Conservation (phyloP, 1,284 basidiomycete genomes). For the Pseudomicrostroma phylloplanum region DNA sequence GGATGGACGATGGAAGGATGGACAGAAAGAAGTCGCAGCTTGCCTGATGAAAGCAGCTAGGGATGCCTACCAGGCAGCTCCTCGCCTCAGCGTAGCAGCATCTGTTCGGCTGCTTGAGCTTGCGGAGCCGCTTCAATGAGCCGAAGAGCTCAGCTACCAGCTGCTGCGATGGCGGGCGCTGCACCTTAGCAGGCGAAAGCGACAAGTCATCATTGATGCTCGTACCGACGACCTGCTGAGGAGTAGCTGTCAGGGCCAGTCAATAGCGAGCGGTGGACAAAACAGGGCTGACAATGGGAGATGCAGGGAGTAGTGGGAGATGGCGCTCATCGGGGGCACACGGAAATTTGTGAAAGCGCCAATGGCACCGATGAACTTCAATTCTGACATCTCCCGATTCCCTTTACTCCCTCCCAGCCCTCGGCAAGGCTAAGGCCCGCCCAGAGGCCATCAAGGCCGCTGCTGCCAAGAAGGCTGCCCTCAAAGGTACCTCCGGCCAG, state of each 20-base stretch:
- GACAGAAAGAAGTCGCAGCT: background rate
- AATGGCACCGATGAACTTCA: no score
- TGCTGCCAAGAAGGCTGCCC: constrained; percentile 90
- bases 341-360: background rate
- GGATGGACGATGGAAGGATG: background rate
- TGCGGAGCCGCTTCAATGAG: background rate
- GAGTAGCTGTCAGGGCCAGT: no score
- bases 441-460: constrained; percentile 64
- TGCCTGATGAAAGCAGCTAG: no score
- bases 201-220: no score
- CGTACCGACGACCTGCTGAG: background rate
- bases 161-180: background rate
- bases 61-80: no score
- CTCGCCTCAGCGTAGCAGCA: background rate
- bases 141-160: background rate
- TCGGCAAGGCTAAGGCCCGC: constrained; percentile 24
- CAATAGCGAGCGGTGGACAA: no score
- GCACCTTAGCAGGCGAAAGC: no score
- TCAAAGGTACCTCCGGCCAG: constrained; percentile 76
- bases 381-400: background rate
- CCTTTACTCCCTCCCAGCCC: constrained; percentile 11
- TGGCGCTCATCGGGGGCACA: background rate
- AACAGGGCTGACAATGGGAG: no score
- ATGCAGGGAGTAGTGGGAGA: no score
- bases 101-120: background rate